Conservation (phyloP, 164 flowering plant genomes). For the Warburgia ugandensis region DNA sequence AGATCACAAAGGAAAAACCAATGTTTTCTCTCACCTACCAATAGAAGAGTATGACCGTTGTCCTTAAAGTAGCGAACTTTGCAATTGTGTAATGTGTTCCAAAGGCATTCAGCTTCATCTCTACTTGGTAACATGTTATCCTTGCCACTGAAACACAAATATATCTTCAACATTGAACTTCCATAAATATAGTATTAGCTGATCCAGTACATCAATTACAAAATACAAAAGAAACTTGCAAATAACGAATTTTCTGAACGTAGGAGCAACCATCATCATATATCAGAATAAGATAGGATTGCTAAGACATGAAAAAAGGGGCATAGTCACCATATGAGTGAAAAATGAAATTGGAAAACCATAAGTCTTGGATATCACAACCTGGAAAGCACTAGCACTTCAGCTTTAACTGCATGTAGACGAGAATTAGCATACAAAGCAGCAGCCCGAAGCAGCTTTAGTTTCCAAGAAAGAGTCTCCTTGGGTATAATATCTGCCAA, state of each 20-base stretch:
- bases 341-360: background rate
- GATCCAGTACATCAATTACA: too few relatives aligned
- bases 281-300: too few relatives aligned
- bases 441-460: slow-evolving; percentile 73
- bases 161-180: slow-evolving; percentile 6
- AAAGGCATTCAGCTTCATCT: slow-evolving; percentile 63
- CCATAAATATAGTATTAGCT: too few relatives aligned
- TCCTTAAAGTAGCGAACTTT: slow-evolving; percentile 54
- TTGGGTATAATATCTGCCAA: slow-evolving; percentile 73
- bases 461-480: slow-evolving; percentile 81
- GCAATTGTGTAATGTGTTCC: slow-evolving; percentile 40
- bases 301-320: too few relatives aligned
- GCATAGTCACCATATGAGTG: too few relatives aligned
- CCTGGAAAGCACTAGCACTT: slow-evolving; percentile 94
- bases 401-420: slow-evolving; percentile 92
- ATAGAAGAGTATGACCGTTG: slow-evolving; percentile 46
- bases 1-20: background rate
- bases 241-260: too few relatives aligned
- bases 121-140: slow-evolving; percentile 77
- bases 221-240: too few relatives aligned
- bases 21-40: slow-evolving; percentile 2
- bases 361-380: slow-evolving; percentile 10
- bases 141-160: slow-evolving; percentile 55
- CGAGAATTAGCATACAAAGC: slow-evolving; percentile 94
- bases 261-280: too few relatives aligned